Base-by-base conservation (phyloP, 352 stramenopile species). In the Pythium folliculosum region DNA sequence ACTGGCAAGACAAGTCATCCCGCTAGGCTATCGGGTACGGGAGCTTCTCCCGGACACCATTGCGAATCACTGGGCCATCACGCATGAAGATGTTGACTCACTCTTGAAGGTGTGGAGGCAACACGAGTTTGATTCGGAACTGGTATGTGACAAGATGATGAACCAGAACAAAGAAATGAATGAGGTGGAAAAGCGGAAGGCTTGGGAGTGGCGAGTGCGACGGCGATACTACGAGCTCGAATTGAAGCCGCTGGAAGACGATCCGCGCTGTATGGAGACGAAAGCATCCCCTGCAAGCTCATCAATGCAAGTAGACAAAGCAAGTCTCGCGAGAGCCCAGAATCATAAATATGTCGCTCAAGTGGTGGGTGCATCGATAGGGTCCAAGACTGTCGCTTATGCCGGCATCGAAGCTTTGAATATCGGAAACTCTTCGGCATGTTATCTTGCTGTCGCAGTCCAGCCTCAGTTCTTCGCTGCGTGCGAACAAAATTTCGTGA, bases 21-120 rank as follows among this genome's bases (percentile, higher is more conserved):
- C 83, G 3, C 59, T 92, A 5, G 66, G 69, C 21, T 77, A 86
- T 30, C 77, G 80, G 1, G 61, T 54, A 23, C 68, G 64, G 17
- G 86, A 94, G 27, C 56, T 91, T 2, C 77, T 86, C 1, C 69
- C 60, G 0, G 73, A 84, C 27, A 87, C 86, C 1, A 75, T 94
- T 23, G 25, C 54, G 10, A 49, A 19, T 4, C 66, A 88, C 48
- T 81, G 74, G 25, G 38, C 51, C 0, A 40, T 78, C 1, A 59
- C 52, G 6, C 12, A 6, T 3, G 43, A 53, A 16, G 59, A 67
- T 10, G 35, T 72, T 0, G 27, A 70, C 6, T 52, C 49, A 10
- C n/a, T 84, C 12, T 35, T 74, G 8, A 13, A 32, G 3, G 25
- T 52, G 3, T 68, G 57, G 27, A 16, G 12, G 16, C 30, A 65